Evolutionary conservation across 345 rosid genomes (phyloP), one percentile per base, ranked within the genome.

Genomic region (Linum usitatissimum): DNA sequence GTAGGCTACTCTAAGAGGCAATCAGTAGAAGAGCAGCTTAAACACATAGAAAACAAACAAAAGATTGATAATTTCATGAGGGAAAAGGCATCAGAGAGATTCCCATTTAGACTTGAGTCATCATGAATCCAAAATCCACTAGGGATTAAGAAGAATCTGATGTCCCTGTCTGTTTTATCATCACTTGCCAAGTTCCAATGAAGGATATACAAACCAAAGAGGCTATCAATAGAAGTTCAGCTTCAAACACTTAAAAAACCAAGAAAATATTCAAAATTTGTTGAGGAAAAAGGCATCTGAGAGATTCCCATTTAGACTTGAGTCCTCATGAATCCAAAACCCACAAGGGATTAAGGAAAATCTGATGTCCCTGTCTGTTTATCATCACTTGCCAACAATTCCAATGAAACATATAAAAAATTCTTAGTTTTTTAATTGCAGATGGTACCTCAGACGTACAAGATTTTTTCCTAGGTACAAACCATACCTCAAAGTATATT

Each of bases 331-430:
- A 34, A 34, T 70, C 67, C 72, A 70, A 9, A 56, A 40, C 51
- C 51, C 51, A 45, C 4, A 12, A 45, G 51, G 51, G 17, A 45
- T 34, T 34, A 5, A 7, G 72, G 70, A 67, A 68, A 75, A 17
- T 59, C 96, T 79, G 92, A 84, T 88, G 88, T 88, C 90, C 90
- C 92, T 84, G 93, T 88, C 94, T 86, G 53, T 71, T 69, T 70
- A 75, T 86, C 87, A 57, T 84, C 89, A 86, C 68, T 79, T 79
- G 94, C 71, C 51, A 1, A 20, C 12, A 2, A 34, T 2, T 13
- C 19, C 2, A 2, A 10, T 14, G 6, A 4, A 34, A 34, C 38
- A 34, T 23, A 20, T 6, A 20, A 53, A 53, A n/a, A 53, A 23
- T 23, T 23, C 28, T 23, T 0, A 23, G 28, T 40, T 4, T 15